A percentile compares a stretch with the other conserved stretches of the same genome.
Evolutionary conservation across 2,329 filamentous ascomycete species (phyloP).

Genomic region (Metarhizium album): DNA sequence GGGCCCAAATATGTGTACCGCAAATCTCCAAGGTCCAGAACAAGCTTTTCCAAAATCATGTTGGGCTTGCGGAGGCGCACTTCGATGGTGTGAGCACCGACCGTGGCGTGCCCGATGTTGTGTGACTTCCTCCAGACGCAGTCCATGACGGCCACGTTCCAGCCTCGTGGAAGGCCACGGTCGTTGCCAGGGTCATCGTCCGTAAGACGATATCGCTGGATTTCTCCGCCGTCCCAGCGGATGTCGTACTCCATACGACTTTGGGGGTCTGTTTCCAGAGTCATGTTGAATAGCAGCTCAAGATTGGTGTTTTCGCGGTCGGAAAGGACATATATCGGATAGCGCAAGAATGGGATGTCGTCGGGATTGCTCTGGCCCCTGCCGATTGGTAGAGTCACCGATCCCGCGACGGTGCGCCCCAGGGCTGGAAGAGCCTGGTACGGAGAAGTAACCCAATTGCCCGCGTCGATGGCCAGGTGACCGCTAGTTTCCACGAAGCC

Average conservation of each 20-base stretch:
- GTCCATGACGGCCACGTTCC: conserved; percentile 37
- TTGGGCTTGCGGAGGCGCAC: conserved; percentile 21
- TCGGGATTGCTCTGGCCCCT: conserved; percentile 10
- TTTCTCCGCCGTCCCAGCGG: conserved; percentile 31
- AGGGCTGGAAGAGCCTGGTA: conserved; percentile 21
- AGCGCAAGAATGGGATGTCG: conserved; percentile 15
- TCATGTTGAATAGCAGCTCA: conserved; percentile 25
- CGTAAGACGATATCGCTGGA: conserved; percentile 20
- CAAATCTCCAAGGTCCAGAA: conserved; percentile 22
- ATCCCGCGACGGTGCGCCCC: conserved; percentile 15
- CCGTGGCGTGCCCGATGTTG: conserved; percentile 12
- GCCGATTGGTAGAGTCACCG: conserved; percentile 12
- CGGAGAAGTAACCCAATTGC: conserved; percentile 13
- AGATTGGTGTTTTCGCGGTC: conserved; percentile 14
- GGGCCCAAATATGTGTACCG: conserved; percentile 25
- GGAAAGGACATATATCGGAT: conserved; percentile 21
- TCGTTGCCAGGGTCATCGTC: conserved; percentile 13
- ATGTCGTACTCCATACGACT: conserved; percentile 39
- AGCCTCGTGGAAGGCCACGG: conserved; percentile 34
- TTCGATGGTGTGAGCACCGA: conserved; percentile 20
- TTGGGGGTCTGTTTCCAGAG: conserved; percentile 39
- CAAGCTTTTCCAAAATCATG: conserved; percentile 26
- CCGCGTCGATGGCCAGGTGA: conserved; percentile 23
- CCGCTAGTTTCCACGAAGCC: conserved; percentile 25
- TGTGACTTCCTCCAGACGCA: conserved; percentile 36